Conservation (phyloP, 2,329 filamentous ascomycete genomes). For the Teratosphaeria nubilosa region DNA sequence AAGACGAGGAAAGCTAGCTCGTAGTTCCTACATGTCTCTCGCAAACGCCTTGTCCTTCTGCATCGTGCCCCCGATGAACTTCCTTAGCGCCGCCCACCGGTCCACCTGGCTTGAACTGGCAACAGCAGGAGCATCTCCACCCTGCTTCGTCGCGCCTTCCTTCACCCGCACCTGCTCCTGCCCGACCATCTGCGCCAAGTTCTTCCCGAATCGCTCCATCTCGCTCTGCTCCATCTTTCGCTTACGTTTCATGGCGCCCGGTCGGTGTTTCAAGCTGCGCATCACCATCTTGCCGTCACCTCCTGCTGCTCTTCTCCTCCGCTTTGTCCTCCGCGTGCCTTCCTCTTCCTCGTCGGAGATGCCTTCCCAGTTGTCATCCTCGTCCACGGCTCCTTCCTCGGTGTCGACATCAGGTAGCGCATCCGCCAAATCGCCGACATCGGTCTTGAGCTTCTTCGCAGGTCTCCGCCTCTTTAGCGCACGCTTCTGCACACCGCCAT, state of each 20-base stretch:
- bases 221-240: conserved; percentile 70
- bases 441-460: conserved; percentile 67
- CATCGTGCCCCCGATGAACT: conserved; percentile 78
- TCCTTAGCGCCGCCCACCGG: conserved; percentile 72
- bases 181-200: conserved; percentile 60
- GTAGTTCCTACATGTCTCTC: not conserved
- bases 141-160: not conserved
- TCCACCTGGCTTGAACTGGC: conserved; percentile 36
- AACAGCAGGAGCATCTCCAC: conserved; percentile 16
- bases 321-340: conserved; percentile 9
- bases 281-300: conserved; percentile 53
- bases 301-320: conserved; percentile 8
- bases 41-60: conserved; percentile 73
- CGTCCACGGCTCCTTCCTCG: conserved; percentile 29
- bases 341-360: conserved; percentile 18
- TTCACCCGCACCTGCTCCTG: conserved; percentile 9
- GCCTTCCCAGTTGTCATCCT: conserved; percentile 35
- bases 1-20: not conserved
- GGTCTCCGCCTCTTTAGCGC: conserved; percentile 51
- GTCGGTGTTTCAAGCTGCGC: conserved; percentile 62
- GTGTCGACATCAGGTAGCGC: conserved; percentile 56
- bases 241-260: conserved; percentile 74
- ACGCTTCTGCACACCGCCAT: conserved; percentile 53
- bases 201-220: conserved; percentile 73
- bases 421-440: conserved; percentile 65